Percentiles rank a stretch among this genome's conserved stretches.
phyloP scores from a whole-genome alignment of 805 yeast genomes.

The Candida stauntonica region DNA sequence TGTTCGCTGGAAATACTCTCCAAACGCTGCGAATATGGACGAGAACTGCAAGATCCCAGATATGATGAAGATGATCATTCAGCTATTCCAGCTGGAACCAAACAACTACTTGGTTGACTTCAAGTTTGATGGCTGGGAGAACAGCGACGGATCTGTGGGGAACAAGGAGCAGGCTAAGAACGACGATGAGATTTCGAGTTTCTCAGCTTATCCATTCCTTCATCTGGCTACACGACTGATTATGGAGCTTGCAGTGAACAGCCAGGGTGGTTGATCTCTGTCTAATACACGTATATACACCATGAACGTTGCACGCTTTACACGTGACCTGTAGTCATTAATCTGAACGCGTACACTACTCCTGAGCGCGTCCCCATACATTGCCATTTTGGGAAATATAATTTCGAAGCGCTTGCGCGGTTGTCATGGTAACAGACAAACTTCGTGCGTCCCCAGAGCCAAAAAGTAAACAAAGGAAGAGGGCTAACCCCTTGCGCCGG shows the following conservation, averaged over 20 bases:
- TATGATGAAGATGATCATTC: constrained; percentile 95
- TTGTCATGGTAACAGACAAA: constrained; percentile 3
- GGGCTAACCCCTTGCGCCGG: neutral
- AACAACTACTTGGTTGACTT: constrained; percentile 95
- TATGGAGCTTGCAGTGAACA: constrained; percentile 95
- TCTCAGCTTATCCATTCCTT: constrained; percentile 91
- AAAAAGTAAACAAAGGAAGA: constrained; percentile 5
- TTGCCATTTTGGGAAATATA: constrained; percentile 2
- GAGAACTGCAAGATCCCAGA: constrained; percentile 47
- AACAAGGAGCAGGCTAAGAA: constrained; percentile 30
- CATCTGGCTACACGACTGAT: constrained; percentile 89
- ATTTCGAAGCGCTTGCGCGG: neutral
- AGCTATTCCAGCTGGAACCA: constrained; percentile 91
- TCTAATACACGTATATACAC: neutral
- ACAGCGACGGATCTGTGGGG: constrained; percentile 32
- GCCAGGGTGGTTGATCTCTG: constrained; percentile 44
- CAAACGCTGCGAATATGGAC: constrained; percentile 28
- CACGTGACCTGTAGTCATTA: neutral
- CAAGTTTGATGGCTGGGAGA: constrained; percentile 95
- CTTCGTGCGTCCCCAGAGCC: neutral
- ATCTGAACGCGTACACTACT: neutral
- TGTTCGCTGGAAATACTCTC: constrained; percentile 85
- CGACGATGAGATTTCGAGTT: constrained; percentile 79
- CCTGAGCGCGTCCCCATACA: too few relatives aligned
- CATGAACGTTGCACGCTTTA: neutral